Percentiles rank a stretch among this genome's conserved stretches.
Evolutionary conservation across 305 asterid genomes (phyloP).

Genomic region (Rubia occidens): DNA sequence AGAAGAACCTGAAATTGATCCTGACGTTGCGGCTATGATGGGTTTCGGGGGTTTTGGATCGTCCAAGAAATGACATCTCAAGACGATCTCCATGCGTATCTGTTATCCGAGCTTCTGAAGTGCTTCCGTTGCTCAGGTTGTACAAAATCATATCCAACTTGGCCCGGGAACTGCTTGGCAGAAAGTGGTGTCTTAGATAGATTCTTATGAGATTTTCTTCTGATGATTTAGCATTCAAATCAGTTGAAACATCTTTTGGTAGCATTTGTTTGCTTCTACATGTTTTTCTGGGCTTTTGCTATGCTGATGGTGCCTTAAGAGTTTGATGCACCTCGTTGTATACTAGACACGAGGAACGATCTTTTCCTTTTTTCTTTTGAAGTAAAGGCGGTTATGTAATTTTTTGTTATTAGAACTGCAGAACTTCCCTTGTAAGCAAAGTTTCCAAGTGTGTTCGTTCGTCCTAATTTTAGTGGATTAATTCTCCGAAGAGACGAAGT

Average conservation of each 20-base stretch:
- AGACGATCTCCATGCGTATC: background rate
- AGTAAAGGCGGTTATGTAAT: no score
- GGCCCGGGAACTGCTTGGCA: background rate
- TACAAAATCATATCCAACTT: background rate
- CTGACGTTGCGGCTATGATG: conserved; percentile 90
- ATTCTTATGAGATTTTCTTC: background rate
- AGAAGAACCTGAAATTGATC: conserved; percentile 84
- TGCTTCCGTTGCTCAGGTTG: background rate
- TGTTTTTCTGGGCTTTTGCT: background rate
- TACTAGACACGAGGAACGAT: background rate
- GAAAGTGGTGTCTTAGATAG: background rate
- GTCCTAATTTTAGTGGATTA: background rate
- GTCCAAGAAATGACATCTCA: conserved; percentile 52
- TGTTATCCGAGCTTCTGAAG: background rate
- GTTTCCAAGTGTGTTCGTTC: background rate
- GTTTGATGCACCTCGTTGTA: background rate
- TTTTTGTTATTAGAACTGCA: background rate
- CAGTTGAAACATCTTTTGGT: background rate
- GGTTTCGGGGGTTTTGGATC: conserved; percentile 92
- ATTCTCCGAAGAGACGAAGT: background rate
- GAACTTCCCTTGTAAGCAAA: background rate
- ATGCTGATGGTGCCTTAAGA: no score
- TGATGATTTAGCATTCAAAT: background rate
- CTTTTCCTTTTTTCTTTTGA: no score
- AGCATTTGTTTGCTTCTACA: background rate